A percentile compares a stretch with the other conserved stretches of the same genome.
Conservation (phyloP, 2,329 filamentous ascomycete species). For the Diaporthe sp. region DNA sequence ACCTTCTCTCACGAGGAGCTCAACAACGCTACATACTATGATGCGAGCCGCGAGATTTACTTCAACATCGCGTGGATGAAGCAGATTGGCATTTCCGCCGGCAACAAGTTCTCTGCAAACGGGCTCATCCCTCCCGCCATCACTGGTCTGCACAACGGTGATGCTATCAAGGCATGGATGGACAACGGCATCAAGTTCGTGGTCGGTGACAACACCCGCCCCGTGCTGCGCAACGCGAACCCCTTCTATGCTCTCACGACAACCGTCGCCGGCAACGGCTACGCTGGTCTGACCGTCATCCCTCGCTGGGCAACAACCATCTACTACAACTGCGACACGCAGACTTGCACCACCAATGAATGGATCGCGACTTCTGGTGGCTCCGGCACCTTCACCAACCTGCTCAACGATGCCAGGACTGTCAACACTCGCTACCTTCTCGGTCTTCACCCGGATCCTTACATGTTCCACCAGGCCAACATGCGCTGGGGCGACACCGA, state of each 20-base stretch:
- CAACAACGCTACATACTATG: constrained; percentile 71
- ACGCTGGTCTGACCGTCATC: constrained; percentile 67
- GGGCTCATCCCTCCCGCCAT: constrained; percentile 75
- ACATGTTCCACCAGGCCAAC: constrained; percentile 77
- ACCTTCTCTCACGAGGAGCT: constrained; percentile 72
- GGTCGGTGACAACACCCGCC: constrained; percentile 74
- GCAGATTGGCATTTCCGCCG: constrained; percentile 63
- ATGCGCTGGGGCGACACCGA: constrained; percentile 63
- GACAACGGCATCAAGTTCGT: constrained; percentile 71
- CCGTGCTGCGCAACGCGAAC: constrained; percentile 66
- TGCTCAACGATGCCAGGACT: constrained; percentile 63
- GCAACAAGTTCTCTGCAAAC: constrained; percentile 62
- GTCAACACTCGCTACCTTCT: constrained; percentile 70
- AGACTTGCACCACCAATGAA: constrained; percentile 68
- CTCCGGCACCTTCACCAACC: constrained; percentile 64
- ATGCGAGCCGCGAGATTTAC: constrained; percentile 68
- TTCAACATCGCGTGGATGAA: constrained; percentile 73
- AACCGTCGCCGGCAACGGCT: constrained; percentile 64
- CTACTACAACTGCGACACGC: constrained; percentile 74
- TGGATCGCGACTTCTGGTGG: constrained; percentile 72
- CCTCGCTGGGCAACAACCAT: constrained; percentile 73
- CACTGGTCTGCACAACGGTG: constrained; percentile 74
- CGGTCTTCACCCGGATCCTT: constrained; percentile 66
- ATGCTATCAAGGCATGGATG: constrained; percentile 70
- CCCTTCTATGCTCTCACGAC: constrained; percentile 68